Base-by-base conservation (phyloP, 257 asterid species). In the Ehretia macrophylla region DNA sequence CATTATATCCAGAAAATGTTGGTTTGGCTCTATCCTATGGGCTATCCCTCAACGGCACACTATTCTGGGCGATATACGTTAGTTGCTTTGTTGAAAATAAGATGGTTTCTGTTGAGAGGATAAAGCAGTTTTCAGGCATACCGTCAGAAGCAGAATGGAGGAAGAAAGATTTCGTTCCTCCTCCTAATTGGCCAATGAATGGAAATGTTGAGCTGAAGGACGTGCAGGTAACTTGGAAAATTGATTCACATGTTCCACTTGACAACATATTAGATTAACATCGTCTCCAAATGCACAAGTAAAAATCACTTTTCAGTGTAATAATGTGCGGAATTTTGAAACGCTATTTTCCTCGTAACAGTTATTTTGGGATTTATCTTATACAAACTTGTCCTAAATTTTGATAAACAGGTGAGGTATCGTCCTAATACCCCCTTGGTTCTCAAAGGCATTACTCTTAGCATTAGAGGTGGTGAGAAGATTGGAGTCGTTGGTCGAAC, bases 401-500 rank as follows among this genome's bases (percentile, higher is more conserved):
- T 58, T 40, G 12, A 23, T 49, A 16, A 69, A 71, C 79, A 88
- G 95, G 96, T 85, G 13, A 75, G 86, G 70, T 88, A 88, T 60
- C 71, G 95, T 37, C 58, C 73, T 14, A 72, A 83, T 39, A 79
- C 89, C 16, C 96, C 96, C 10, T 65, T 85, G 64, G 90, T 88
- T 50, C 66, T 88, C 32, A 83, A 76, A 75, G 96, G 95, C 27
- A 68, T 88, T 19, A 63, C 83, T 4, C 74, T 81, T 10, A 73
- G 69, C 74, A 83, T 85, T 49, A 22, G 37, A 0, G 95, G 92
- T 14, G 95, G 95, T 4, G 89, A 81, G 47, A 85, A 76, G 53
- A 72, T 85, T 37, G 96, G 96, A 5, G 72, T 88, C 5, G 96
- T 88, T 71, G 96, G 96, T 14, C 72, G 96, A 42, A 88, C 96